Evolutionary conservation across 1,284 basidiomycete species (phyloP), one percentile per base, ranked within the genome.

Genomic region (Melampsora larici-populina): DNA sequence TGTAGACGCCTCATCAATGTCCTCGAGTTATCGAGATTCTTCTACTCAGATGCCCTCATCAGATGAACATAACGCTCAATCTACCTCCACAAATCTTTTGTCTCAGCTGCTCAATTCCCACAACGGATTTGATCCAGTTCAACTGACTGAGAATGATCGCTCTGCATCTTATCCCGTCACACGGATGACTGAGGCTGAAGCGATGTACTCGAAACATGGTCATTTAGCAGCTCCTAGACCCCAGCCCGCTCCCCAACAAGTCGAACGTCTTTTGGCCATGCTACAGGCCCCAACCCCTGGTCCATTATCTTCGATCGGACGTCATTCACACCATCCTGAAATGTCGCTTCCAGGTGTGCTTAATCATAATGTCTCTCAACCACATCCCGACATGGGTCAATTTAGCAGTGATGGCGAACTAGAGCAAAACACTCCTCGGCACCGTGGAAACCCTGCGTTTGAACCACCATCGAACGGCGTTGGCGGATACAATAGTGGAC

Each of bases 211-310:
- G 51, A 49, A 74, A 66, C 71, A 74, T 55, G 71, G 71, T 17
- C 71, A 74, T 74, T 48, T 74, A 29, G 71, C 71, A 49, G 71
- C 71, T 49, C 71, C 71, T n/a, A 74, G 71, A 55, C 63, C 71
- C 8, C 62, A 74, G 63, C 60, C 71, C 13, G 71, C 71, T 33
- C 71, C 71, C 31, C 62, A 65, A 51, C 71, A 74, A 66, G 71
- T 74, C 15, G 71, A 74, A 46, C 62, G 71, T 7, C 49, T 74
- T 15, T 60, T 74, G 17, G 71, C 71, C 8, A 74, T 74, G 71
- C 48, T 74, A 18, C 71, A 74, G 55, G 71, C 71, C 36, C 71
- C 71, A 7, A 74, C 71, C 15, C 71, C 71, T 0, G 71, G 62
- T 17, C 71, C 63, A 7, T 29, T 33, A 29, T 46, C 62, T 18